Evolutionary conservation across 768 basidiomycete species (phyloP), one percentile per base, ranked within the genome.

Genomic region (Boletus pseudo-olivaceus): DNA sequence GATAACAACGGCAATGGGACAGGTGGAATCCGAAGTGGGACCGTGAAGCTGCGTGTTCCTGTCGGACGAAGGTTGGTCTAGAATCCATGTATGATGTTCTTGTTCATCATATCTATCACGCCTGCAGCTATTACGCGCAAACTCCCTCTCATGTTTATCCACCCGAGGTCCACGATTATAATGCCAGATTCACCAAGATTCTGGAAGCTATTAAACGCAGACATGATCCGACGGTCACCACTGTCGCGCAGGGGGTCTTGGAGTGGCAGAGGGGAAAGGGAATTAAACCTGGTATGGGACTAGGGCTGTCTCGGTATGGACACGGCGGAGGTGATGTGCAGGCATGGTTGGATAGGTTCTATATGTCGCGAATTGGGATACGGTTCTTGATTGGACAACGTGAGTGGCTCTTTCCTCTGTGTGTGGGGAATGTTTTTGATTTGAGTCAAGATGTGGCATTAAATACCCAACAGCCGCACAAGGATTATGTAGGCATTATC

Each of bases 201-300:
- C 79, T 98, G 9, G 88, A 95, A 43, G 75, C 83, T 23, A 95
- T 99, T 78, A 99, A 99, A 76, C 83, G 79, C 53, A 79, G 97
- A 11, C 97, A 99, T 72, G 96, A 98, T 66, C 96, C 96, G 0
- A 98, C 97, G 0, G 97, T 98, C 8, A 95, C 96, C 7, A 97
- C 95, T 8, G 90, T 98, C 53, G 93, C 92, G 0, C 94, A 96
- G 71, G 96, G 96, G 45, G 90, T 99, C 5, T 76, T 98, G 55
- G 96, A 99, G 68, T 98, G 94, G 94, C 98, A 98, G 68, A 79
- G 84, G 33, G 78, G 55, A 46, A 70, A 62, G n/a, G 68, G 66
- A 23, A 66, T 67, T 1, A 68, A 59, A 39, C 51, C 60, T 11
- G 68, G 67, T 2, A 70, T 60, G 60, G 67, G 68, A 12, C 39